Percentiles rank a stretch among this genome's conserved stretches.
Evolutionary conservation across 345 rosid genomes (phyloP).

Genomic region (Salix exigua): DNA sequence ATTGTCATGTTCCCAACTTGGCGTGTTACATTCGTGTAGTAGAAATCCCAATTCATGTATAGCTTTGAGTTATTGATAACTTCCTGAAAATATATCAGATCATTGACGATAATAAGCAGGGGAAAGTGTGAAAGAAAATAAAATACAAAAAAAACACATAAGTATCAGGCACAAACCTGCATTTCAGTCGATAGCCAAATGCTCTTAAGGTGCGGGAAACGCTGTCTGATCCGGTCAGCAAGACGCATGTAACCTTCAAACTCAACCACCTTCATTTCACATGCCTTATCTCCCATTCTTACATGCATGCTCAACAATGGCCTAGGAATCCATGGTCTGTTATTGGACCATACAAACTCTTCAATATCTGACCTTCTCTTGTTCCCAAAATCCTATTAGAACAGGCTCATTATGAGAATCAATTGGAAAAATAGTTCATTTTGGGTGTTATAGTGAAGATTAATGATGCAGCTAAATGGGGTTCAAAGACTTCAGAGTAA

Average conservation of each 20-base stretch:
- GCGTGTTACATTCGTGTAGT: slow-evolving; percentile 73
- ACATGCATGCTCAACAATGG: slow-evolving; percentile 93
- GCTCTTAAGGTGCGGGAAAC: slow-evolving; percentile 63
- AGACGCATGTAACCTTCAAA: slow-evolving; percentile 68
- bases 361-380: slow-evolving; percentile 51
- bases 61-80: slow-evolving; percentile 56
- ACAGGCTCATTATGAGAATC: background rate
- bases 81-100: slow-evolving; percentile 31
- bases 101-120: background rate
- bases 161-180: slow-evolving; percentile 42
- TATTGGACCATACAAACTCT: slow-evolving; percentile 71
- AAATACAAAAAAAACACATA: background rate
- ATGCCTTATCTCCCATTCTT: slow-evolving; percentile 98
- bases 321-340: slow-evolving; percentile 81
- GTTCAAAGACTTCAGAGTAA: background rate
- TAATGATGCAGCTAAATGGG: background rate
- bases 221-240: slow-evolving; percentile 52
- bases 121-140: background rate
- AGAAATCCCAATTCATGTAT: slow-evolving; percentile 58
- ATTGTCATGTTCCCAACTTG: slow-evolving; percentile 77
- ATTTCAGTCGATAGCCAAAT: slow-evolving; percentile 95
- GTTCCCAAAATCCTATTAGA: slow-evolving; percentile 27
- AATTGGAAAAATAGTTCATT: background rate
- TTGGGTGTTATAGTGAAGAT: background rate
- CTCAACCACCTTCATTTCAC: slow-evolving; percentile 79